Conservation (phyloP, 352 stramenopile genomes). For the Pythium sp. region DNA sequence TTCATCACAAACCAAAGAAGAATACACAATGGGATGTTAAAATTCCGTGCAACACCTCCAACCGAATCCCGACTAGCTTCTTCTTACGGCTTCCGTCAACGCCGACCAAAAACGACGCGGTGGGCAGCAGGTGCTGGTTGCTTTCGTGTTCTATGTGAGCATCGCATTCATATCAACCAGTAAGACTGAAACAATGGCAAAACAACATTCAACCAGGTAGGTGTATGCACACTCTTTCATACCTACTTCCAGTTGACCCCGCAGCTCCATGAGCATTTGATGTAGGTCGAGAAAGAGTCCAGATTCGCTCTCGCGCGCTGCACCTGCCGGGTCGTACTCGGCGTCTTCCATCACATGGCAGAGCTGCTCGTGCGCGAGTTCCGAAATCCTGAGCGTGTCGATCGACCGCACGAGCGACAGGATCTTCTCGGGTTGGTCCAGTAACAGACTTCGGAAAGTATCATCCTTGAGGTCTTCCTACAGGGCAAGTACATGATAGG, state of each 20-base stretch:
- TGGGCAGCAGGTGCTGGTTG: conserved; percentile 39
- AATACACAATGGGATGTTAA: not conserved
- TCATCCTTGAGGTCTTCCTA: conserved; percentile 38
- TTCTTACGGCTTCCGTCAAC: conserved; percentile 69
- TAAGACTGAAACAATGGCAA: not conserved
- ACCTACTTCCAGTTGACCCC: conserved; percentile 33
- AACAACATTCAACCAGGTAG: not conserved
- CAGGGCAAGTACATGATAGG: not conserved
- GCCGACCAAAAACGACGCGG: conserved; percentile 44
- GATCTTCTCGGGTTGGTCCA: conserved; percentile 41
- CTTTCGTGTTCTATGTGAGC: conserved; percentile 30
- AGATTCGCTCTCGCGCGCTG: conserved; percentile 56
- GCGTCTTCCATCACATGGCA: conserved; percentile 49
- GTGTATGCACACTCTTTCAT: not conserved
- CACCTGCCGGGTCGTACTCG: conserved; percentile 47
- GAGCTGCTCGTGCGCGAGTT: conserved; percentile 40
- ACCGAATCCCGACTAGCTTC: not conserved
- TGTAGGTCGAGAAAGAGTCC: conserved; percentile 67
- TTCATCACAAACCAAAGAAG: not conserved
- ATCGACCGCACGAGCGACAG: conserved; percentile 28
- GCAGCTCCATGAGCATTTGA: conserved; percentile 29
- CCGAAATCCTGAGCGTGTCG: conserved; percentile 24
- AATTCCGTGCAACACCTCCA: not conserved
- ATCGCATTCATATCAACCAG: not conserved
- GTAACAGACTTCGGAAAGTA: conserved; percentile 38